Conservation (phyloP, 495 filamentous ascomycete species). For the Neurospora pannonica region DNA sequence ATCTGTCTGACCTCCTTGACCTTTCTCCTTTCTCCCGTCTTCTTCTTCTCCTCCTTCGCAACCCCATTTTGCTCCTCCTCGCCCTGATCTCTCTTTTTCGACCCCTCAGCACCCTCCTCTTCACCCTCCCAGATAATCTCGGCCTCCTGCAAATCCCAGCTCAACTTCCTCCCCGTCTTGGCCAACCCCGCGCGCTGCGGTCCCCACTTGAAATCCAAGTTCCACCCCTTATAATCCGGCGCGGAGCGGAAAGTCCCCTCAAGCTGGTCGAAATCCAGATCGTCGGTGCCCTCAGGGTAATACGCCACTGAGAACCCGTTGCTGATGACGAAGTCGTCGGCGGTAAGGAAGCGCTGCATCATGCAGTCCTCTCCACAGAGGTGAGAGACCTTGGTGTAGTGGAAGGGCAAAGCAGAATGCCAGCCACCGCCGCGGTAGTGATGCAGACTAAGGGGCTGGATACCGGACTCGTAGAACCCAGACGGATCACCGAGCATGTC, state of each 20-base stretch:
- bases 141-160: slow-evolving; percentile 44
- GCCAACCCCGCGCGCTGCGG: slow-evolving; percentile 38
- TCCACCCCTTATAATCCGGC: slow-evolving; percentile 44
- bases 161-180: slow-evolving; percentile 40
- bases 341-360: slow-evolving; percentile 56
- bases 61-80: background rate
- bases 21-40: background rate
- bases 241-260: slow-evolving; percentile 55
- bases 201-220: slow-evolving; percentile 41
- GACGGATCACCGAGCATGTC: slow-evolving; percentile 57
- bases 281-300: slow-evolving; percentile 46
- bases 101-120: background rate
- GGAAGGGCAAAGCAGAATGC: slow-evolving; percentile 45
- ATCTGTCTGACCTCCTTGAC: slow-evolving; percentile 33
- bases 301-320: slow-evolving; percentile 57
- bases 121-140: slow-evolving; percentile 14
- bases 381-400: slow-evolving; percentile 56
- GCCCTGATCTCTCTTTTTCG: background rate
- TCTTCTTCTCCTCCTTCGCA: background rate
- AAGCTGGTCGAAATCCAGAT: slow-evolving; percentile 50
- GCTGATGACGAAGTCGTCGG: slow-evolving; percentile 53
- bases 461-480: slow-evolving; percentile 59
- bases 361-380: slow-evolving; percentile 56
- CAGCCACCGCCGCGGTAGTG: slow-evolving; percentile 52
- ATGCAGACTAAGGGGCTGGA: slow-evolving; percentile 55